Evolutionary conservation across 106 monocot genomes (phyloP).

Genomic region (Vanilla planifolia): DNA sequence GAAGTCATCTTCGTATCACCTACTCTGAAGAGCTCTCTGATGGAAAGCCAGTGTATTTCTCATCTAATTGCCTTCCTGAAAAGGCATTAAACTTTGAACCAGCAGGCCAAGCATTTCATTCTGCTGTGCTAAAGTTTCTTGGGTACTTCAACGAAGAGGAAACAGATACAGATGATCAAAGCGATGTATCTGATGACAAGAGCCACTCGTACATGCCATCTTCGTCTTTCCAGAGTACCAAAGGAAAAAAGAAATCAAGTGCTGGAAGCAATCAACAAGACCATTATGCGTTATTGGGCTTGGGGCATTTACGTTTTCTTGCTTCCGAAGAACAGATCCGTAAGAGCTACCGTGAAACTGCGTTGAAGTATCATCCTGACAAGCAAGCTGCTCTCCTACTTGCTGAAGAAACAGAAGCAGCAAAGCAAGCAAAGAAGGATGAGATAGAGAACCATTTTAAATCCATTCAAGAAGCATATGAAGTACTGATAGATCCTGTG

Average conservation of each 20-base stretch:
- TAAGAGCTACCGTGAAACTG: conserved; percentile 89
- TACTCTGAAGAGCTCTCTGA: conserved; percentile 62
- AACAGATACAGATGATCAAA: conserved; percentile 58
- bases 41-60: conserved; percentile 47
- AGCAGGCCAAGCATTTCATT: conserved; percentile 88
- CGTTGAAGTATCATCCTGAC: conserved; percentile 90
- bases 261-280: conserved; percentile 63
- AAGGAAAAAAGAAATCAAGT: conserved; percentile 71
- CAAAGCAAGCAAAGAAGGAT: conserved; percentile 48
- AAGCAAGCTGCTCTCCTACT: conserved; percentile 79
- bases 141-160: conserved; percentile 72
- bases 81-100: conserved; percentile 69
- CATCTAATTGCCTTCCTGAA: conserved; percentile 71
- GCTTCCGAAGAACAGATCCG: conserved; percentile 91
- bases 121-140: conserved; percentile 51
- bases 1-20: conserved; percentile 29
- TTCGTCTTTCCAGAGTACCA: conserved; percentile 56
- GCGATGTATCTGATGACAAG: conserved; percentile 60
- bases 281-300: conserved; percentile 77
- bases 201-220: conserved; percentile 45
- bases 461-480: conserved; percentile 91
- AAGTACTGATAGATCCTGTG: conserved; percentile 77
- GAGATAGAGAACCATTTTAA: conserved; percentile 89
- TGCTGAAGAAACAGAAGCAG: conserved; percentile 61
- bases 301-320: conserved; percentile 79